Evolutionary conservation across 2,329 filamentous ascomycete genomes (phyloP).

Genomic region (Claviceps maximensis): DNA sequence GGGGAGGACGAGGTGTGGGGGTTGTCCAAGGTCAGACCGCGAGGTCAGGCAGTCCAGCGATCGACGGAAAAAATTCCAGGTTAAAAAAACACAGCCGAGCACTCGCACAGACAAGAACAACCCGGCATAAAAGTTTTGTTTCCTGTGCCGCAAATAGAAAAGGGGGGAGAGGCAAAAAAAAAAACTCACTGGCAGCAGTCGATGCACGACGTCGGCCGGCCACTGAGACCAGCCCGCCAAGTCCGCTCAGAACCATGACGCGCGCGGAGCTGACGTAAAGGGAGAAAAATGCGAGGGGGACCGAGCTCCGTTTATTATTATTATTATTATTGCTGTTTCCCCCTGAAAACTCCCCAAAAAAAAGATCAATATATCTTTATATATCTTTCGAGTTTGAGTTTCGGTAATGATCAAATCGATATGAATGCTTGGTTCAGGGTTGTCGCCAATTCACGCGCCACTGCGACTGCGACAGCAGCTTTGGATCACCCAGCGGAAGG

Average conservation of each 20-base stretch:
- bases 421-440: background rate
- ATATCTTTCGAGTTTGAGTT: too few species aligned
- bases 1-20: background rate
- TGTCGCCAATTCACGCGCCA: background rate
- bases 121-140: background rate
- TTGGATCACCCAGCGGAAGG: background rate
- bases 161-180: background rate
- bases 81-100: background rate
- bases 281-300: background rate
- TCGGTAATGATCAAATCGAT: background rate
- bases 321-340: background rate
- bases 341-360: too few species aligned
- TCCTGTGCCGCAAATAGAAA: background rate
- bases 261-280: background rate
- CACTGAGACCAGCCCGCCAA: conserved; percentile 15
- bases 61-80: background rate
- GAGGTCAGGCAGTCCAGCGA: background rate
- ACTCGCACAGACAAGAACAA: background rate
- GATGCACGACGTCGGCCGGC: conserved; percentile 19
- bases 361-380: too few species aligned
- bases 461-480: too few species aligned
- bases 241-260: conserved; percentile 19
- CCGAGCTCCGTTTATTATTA: background rate
- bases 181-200: conserved; percentile 14
- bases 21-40: background rate